Base-by-base conservation (phyloP, 2,329 filamentous ascomycete genomes). In the Zalaria obscura region DNA sequence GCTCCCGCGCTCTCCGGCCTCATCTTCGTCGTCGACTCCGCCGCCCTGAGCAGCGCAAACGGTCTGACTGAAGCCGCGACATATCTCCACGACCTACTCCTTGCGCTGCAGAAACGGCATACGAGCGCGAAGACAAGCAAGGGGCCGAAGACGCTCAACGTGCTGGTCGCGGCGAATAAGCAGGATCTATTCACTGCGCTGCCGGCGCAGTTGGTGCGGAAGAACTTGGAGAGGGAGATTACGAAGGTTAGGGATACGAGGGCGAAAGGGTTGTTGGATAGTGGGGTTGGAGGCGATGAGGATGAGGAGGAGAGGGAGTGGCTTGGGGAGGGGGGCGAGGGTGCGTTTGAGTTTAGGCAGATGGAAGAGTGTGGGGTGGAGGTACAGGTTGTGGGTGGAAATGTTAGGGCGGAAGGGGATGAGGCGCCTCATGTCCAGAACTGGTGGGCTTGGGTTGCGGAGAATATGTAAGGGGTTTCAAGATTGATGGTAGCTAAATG, bases 81-180 rank as follows among this genome's bases (percentile, higher is more conserved):
- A 39, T 96, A 93, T 56, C 74, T 98, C 8, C 86, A 96, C 65
- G 88, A 96, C 47, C 66, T 93, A 1, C 73, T 98, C n/a, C 70
- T 96, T 3, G 59, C 74, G 3, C 68, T 98, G 44, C 91, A 96
- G 66, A 83, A 80, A 61, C 73, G 80, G 37, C 73, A 77, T 38
- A 72, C 75, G 27, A 62, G 63, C 45, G 60, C 64, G 33, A 77
- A 72, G 47, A 70, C 70, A 1, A 67, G 70, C 36, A 79, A 76
- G 51, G 68, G 67, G 0, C 71, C 75, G 0, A 63, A 68, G 25
- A 69, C 74, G 25, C 70, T 91, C 5, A 78, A 83, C 0, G 72
- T 98, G 5, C 70, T 98, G 31, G 68, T 98, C 29, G 88, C 87
- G 2, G 88, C 87, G 41, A 98, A 96, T 64, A 98, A 98, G 70